Evolutionary conservation across 164 flowering plant genomes (phyloP).

Genomic region (Nelumbo lutea): DNA sequence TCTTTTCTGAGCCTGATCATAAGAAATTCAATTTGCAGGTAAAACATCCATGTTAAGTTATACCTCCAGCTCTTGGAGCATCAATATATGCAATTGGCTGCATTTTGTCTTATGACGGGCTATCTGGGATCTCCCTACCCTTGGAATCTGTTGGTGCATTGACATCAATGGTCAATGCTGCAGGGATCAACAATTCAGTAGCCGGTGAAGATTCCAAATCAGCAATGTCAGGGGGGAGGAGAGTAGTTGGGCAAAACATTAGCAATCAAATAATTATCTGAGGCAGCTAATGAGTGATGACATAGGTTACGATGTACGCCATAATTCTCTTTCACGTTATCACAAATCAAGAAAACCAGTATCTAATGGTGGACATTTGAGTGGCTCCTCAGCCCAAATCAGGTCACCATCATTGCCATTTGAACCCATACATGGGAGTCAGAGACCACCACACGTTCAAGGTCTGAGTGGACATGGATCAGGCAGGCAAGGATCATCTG

Average conservation of each 20-base stretch:
- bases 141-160: slow-evolving; percentile 32
- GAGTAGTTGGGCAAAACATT: slow-evolving; percentile 3
- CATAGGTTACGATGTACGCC: background rate
- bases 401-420: too few species aligned
- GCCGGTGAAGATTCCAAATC: slow-evolving; percentile 11
- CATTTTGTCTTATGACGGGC: slow-evolving; percentile 66
- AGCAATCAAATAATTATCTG: slow-evolving; percentile 16
- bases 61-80: slow-evolving; percentile 67
- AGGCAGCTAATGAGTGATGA: slow-evolving; percentile 18
- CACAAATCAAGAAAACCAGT: slow-evolving; percentile 9
- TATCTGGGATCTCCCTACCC: slow-evolving; percentile 37
- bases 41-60: slow-evolving; percentile 42
- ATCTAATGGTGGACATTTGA: background rate
- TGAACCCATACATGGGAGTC: background rate
- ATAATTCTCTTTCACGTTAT: slow-evolving; percentile 6
- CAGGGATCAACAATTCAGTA: slow-evolving; percentile 23
- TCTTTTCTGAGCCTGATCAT: too few species aligned
- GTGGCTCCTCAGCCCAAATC: slow-evolving; percentile 1
- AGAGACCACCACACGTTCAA: background rate
- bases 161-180: slow-evolving; percentile 37
- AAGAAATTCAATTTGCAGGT: slow-evolving; percentile 41
- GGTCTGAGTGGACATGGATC: slow-evolving; percentile 17
- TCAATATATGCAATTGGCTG: slow-evolving; percentile 64
- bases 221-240: slow-evolving; percentile 8
- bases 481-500: slow-evolving; percentile 13